Evolutionary conservation across 2,329 filamentous ascomycete genomes (phyloP), one percentile per base, ranked within the genome.

Genomic region (Paracamarosporium sp.): DNA sequence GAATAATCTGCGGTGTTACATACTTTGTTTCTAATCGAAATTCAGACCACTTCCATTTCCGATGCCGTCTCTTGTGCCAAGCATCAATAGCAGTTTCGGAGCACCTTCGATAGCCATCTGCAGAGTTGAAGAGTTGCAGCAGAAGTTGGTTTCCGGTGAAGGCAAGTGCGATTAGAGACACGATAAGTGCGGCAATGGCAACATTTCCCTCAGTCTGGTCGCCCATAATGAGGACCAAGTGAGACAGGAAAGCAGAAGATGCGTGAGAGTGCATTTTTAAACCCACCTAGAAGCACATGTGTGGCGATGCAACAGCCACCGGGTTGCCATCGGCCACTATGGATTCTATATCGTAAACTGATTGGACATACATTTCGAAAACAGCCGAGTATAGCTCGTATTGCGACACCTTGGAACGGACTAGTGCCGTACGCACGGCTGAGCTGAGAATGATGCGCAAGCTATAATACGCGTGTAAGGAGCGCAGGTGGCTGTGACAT

Each of bases 31-130:
- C 55, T 35, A 53, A 57, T 15, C 55, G 55, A 20, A 57, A 57
- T 24, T 57, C 50, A 11, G 33, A 50, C 52, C 52, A 55, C 43
- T 52, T 55, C 52, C 56, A 55, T 5, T 38, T 36, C 13, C 51
- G 51, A 27, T 36, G 22, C n/a, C 51, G 31, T 17, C 28, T 50
- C 9, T 25, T 30, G 25, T 55, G 51, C 56, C 56, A 59, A 31
- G 20, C 38, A 30, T 41, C 56, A 17, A 59, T 55, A 41, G 55
- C 56, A 4, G 52, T 55, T 43, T 52, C 51, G 22, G 35, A 13
- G 41, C 52, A 59, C 27, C 52, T 48, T 11, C 56, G 45, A 28
- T 59, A 59, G 4, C 56, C 56, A 17, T 59, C 52, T 22, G 56
- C 56, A 4, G 56, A 55, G n/a, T 31, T 48, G 47, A 55, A 40